Conservation (phyloP, 495 filamentous ascomycete species). For the Penicillium silybi region DNA sequence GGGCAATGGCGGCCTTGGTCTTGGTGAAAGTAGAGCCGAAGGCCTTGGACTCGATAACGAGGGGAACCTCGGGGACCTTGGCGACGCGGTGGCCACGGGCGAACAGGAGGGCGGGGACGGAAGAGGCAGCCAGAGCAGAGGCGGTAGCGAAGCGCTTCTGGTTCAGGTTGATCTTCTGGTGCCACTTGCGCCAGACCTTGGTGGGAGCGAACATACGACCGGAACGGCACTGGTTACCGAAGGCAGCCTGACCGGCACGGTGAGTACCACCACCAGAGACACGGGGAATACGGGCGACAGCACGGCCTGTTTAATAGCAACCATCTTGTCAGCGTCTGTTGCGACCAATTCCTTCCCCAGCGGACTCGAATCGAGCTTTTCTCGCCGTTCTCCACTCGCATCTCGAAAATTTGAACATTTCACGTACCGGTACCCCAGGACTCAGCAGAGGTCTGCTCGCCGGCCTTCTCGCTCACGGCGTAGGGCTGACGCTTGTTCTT, state of each 20-base stretch:
- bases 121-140: constrained; percentile 94
- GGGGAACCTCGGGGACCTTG: constrained; percentile 89
- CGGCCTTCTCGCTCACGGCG: constrained; percentile 99
- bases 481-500: constrained; percentile 99
- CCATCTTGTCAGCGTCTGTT: constrained; percentile 21
- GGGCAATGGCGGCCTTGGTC: constrained; percentile 80
- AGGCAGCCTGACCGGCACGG: constrained; percentile 98
- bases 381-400: neutral
- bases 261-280: constrained; percentile 99
- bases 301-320: constrained; percentile 64
- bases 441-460: constrained; percentile 99
- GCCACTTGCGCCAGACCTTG: constrained; percentile 99
- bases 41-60: constrained; percentile 85
- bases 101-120: constrained; percentile 86
- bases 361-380: neutral
- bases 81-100: constrained; percentile 95
- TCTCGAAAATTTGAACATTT: constrained; percentile 9
- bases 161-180: constrained; percentile 98
- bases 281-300: constrained; percentile 99
- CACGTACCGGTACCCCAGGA: constrained; percentile 99
- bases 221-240: constrained; percentile 99
- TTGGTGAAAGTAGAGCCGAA: constrained; percentile 78
- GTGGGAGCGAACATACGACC: constrained; percentile 99
- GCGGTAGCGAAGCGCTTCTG: constrained; percentile 98
- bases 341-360: neutral